These are phyloP conservation scores for Sclerotinia subarctica DNA, from an alignment of 2,329 filamentous ascomycete species.

Conservation along the genomic window DNA sequence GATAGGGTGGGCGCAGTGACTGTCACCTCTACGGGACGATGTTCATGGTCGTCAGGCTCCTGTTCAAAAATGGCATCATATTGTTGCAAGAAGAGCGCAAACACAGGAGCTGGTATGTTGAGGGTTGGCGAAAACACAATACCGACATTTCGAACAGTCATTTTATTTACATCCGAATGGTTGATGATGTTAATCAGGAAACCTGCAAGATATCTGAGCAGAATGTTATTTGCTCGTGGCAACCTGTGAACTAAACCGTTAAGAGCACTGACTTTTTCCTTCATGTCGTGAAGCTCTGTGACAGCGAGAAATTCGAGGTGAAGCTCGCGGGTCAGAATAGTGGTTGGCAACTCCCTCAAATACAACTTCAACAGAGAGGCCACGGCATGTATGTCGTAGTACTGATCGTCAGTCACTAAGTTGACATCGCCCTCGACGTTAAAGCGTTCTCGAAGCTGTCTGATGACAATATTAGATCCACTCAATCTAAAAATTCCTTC, in stretches of 20 bases:
- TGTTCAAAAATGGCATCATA: conserved; percentile 81
- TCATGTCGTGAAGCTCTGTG: conserved; percentile 71
- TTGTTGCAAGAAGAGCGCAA: conserved; percentile 89
- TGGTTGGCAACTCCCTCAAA: conserved; percentile 84
- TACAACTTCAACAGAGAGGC: conserved; percentile 93
- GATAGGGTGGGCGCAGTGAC: conserved; percentile 43
- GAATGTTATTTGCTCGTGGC: conserved; percentile 73
- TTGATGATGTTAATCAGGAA: conserved; percentile 92
- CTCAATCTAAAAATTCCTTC: conserved; percentile 97
- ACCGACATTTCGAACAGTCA: conserved; percentile 95
- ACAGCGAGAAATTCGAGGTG: conserved; percentile 85
- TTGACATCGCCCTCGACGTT: conserved; percentile 91
- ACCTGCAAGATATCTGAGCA: conserved; percentile 79
- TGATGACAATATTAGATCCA: conserved; percentile 95
- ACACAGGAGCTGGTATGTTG: conserved; percentile 92
- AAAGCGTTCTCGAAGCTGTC: conserved; percentile 85
- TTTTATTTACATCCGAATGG: conserved; percentile 88
- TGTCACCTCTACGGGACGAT: conserved; percentile 48
- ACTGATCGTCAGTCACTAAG: conserved; percentile 74
- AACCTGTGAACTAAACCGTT: conserved; percentile 76
- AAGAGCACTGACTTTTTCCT: conserved; percentile 73
- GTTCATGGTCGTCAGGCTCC: conserved; percentile 61
- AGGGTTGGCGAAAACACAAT: conserved; percentile 97
- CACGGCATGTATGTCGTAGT: conserved; percentile 94
- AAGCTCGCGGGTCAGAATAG: conserved; percentile 85